Percentiles rank a stretch among this genome's conserved stretches.
phyloP scores from a whole-genome alignment of 2,329 filamentous ascomycete genomes.

The Fulvia fulva region DNA sequence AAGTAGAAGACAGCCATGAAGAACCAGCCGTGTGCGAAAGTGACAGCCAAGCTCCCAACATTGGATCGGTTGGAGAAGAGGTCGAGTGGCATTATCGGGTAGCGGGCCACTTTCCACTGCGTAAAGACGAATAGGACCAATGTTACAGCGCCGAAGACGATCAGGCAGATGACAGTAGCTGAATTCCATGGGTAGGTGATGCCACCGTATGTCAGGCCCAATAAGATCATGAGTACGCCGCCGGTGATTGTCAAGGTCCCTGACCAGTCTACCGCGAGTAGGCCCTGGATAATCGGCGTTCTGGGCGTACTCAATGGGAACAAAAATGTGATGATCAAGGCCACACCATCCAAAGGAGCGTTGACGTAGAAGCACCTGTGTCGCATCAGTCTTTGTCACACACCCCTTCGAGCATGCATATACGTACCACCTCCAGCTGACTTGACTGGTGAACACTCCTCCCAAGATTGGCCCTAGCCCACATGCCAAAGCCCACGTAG shows the following conservation, averaged over 20 bases:
- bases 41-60: constrained; percentile 59
- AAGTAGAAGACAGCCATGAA: constrained; percentile 75
- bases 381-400: constrained; percentile 19
- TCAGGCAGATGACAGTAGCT: constrained; percentile 67
- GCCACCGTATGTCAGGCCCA: constrained; percentile 80
- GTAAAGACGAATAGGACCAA: constrained; percentile 62
- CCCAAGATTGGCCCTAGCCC: constrained; percentile 60
- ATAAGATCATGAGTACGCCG: constrained; percentile 77
- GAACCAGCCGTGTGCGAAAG: constrained; percentile 68
- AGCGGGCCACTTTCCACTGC: constrained; percentile 68
- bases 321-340: constrained; percentile 55
- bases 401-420: neutral
- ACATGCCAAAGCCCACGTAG: constrained; percentile 63
- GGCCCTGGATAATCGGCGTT: constrained; percentile 57
- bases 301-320: constrained; percentile 62
- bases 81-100: constrained; percentile 70
- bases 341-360: constrained; percentile 54
- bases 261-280: constrained; percentile 61
- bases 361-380: constrained; percentile 54
- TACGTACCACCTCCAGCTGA: constrained; percentile 63
- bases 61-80: constrained; percentile 66
- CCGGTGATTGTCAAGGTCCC: constrained; percentile 65
- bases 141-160: constrained; percentile 65
- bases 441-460: constrained; percentile 59
- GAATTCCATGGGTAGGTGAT: constrained; percentile 70